Percentiles rank a stretch among this genome's conserved stretches.
Evolutionary conservation across 192 early-diverging fungal species (phyloP).

Genomic region (Ambispora gerdemannii): DNA sequence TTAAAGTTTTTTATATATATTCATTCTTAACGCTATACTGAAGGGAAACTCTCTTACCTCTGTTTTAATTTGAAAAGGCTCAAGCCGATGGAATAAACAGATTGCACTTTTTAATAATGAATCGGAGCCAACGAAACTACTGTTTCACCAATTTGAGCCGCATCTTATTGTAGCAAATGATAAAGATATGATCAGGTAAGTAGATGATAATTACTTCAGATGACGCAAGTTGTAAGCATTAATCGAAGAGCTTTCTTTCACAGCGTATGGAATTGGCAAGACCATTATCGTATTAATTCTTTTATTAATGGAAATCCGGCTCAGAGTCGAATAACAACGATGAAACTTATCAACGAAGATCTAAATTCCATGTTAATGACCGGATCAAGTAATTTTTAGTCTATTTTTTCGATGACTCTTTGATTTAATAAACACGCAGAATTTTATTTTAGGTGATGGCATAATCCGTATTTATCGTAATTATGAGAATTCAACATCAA

Average conservation of each 20-base stretch:
- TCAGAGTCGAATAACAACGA: conserved; percentile 64
- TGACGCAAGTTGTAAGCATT: conserved; percentile 4
- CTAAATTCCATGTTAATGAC: conserved; percentile 78
- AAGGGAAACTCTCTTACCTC: too few species aligned
- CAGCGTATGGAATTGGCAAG: conserved; percentile 77
- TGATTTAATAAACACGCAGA: neutral
- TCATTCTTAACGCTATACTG: too few species aligned
- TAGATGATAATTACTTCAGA: neutral
- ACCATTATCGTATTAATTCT: conserved; percentile 54
- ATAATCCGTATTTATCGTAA: conserved; percentile 72
- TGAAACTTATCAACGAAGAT: conserved; percentile 91
- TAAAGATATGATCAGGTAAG: conserved; percentile 62
- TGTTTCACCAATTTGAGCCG: conserved; percentile 84
- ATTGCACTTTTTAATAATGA: conserved; percentile 52
- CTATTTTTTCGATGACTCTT: neutral
- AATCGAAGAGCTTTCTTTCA: conserved; percentile 1
- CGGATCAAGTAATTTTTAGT: conserved; percentile 72
- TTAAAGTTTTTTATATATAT: too few species aligned
- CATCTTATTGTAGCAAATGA: conserved; percentile 77
- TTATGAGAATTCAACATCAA: conserved; percentile 55
- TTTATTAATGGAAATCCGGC: conserved; percentile 69
- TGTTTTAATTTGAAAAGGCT: conserved; percentile 43
- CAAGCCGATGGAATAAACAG: conserved; percentile 58
- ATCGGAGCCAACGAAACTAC: conserved; percentile 48
- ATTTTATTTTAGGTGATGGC: conserved; percentile 61